Percentiles rank a stretch among this genome's conserved stretches.
Conservation (phyloP, 2,329 filamentous ascomycete genomes). For the Neodidymelliopsis sp. region DNA sequence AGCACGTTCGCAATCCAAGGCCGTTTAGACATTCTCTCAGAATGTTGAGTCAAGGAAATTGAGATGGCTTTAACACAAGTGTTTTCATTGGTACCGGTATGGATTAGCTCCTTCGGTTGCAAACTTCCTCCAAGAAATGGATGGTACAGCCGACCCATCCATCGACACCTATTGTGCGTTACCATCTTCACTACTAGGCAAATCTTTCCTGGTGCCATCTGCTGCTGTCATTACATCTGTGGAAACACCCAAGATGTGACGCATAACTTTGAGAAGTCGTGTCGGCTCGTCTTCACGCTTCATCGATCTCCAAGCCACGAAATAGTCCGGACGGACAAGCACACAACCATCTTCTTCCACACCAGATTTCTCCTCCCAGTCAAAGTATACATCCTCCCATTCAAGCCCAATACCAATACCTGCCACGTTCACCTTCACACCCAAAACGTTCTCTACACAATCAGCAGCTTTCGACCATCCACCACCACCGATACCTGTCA, state of each 20-base stretch:
- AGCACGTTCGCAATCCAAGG: too few relatives aligned
- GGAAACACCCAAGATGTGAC: constrained; percentile 15
- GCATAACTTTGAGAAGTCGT: constrained; percentile 34
- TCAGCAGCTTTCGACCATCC: constrained; percentile 61
- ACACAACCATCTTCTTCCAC: constrained; percentile 66
- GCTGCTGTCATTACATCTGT: too few relatives aligned
- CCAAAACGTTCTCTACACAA: constrained; percentile 50
- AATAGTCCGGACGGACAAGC: constrained; percentile 65
- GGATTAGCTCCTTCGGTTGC: too few relatives aligned
- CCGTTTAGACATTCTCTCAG: too few relatives aligned
- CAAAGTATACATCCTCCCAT: constrained; percentile 68
- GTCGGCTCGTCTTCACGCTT: constrained; percentile 23
- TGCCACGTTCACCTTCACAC: constrained; percentile 58
- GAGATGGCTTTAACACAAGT: too few relatives aligned
- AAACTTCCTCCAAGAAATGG: too few relatives aligned
- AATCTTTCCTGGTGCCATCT: too few relatives aligned
- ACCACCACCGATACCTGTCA: constrained; percentile 62
- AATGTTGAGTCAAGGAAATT: too few relatives aligned
- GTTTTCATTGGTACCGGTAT: too few relatives aligned
- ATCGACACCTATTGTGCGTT: too few relatives aligned
- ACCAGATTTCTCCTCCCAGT: constrained; percentile 63
- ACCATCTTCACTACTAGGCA: too few relatives aligned
- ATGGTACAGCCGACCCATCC: too few relatives aligned
- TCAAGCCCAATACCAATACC: constrained; percentile 66
- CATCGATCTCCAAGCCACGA: constrained; percentile 62